Base-by-base conservation (phyloP, 345 rosid genomes). In the Salix udensis region DNA sequence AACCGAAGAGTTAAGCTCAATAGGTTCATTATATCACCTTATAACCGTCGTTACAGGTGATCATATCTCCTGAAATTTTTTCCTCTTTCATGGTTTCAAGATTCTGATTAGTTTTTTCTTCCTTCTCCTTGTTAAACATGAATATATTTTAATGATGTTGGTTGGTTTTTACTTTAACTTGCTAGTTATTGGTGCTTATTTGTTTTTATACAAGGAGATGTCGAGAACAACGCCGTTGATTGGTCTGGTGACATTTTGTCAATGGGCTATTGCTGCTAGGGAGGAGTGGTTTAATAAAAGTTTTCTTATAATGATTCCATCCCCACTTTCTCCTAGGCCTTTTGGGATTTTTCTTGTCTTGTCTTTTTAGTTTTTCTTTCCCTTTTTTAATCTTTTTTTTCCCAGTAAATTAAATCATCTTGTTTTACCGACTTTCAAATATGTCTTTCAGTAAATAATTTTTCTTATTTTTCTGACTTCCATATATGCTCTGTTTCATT, bases 41-140 rank as follows among this genome's bases (percentile, higher is more conserved):
- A 92, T 68, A 89, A 96, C 82, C 98, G 79, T 19, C 91, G 88
- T 73, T 96, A 92, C 91, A 93, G 97, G 99, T 86, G 28, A 40
- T 34, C 4, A 14, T 18, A 23, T 42, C 46, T 42, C 46, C 46
- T 42, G 14, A 11, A 2, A 10, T n/a, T 7, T 48, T 48, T 21
- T 60, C 9, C 44, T 39, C 64, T 74, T 71, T 36, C 28, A 15
- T 62, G 42, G 78, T 39, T 50, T n/a, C 62, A 58, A 58, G 62
- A 36, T 67, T 39, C 23, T 66, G 16, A 64, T 52, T 28, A 8
- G 65, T n/a, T 40, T 69, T 34, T 28, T 34, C 53, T 1, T 68
- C 52, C 13, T 16, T 34, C 13, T 37, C 39, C 7, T 24, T 58
- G 4, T n/a, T 28, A 1, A 1, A 1, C 5, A 30, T 4, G 2